Base-by-base conservation (phyloP, 306 rosid genomes). In the Trichosanthes truncata region DNA sequence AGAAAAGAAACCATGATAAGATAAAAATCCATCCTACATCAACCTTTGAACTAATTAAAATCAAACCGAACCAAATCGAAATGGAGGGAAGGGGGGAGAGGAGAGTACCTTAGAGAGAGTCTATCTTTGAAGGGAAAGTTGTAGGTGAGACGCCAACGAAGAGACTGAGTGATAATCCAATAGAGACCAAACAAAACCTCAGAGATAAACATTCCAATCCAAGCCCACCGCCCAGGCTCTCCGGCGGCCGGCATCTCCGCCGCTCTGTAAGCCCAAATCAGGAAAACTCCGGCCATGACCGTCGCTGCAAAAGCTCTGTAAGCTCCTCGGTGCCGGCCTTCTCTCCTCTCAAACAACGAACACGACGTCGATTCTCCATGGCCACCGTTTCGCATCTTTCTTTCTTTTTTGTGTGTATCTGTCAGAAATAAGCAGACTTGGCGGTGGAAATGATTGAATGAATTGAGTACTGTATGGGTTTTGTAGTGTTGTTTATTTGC, bases 101-200 rank as follows among this genome's bases (percentile, higher is more conserved):
- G 33, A 20, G 25, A 14, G 4, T 40, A 89, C 97, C 97, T 90
- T 3, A 7, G 63, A 0, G 75, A 77, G 83, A 90, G 97, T 1
- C 20, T 81, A 4, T 89, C 45, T 23, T 84, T 85, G 84, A 78
- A 84, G 74, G 96, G 86, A 9, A 78, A 71, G 43, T 74, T 81
- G 29, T 26, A 53, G 45, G 80, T 21, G 33, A 82, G 35, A 13
- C 38, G 84, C 90, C 91, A 88, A 11, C 93, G 91, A 57, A 80
- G 51, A 41, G 97, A 85, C 71, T 85, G 97, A 62, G 91, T 87
- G 49, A 85, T 31, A 0, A 92, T 83, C 97, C 97, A 92, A 71
- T 83, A 90, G 3, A 90, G 2, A 13, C 96, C 86, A 29, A 90
- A 92, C 0, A 61, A 17, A 0, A 85, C 0, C 29, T 92, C 97